Evolutionary conservation across 2,329 filamentous ascomycete genomes (phyloP).

Genomic region (Aphanoascus verrucosus): DNA sequence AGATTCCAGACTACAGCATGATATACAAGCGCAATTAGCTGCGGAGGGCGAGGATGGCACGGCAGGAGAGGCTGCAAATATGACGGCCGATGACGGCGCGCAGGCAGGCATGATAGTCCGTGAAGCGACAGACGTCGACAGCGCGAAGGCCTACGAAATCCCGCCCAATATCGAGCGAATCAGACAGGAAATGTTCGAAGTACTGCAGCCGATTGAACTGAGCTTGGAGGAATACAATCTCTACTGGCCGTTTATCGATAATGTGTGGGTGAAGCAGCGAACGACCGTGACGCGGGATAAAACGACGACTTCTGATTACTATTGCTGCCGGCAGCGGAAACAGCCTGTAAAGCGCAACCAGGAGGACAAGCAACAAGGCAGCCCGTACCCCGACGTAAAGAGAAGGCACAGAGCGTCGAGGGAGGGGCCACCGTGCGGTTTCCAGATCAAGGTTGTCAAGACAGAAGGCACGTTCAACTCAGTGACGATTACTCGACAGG

Average conservation of each 20-base stretch:
- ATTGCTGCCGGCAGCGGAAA: constrained; percentile 38
- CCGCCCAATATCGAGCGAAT: constrained; percentile 36
- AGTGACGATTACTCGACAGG: constrained; percentile 35
- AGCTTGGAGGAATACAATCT: constrained; percentile 37
- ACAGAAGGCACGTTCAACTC: constrained; percentile 36
- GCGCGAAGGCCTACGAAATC: constrained; percentile 23
- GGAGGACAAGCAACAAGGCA: constrained; percentile 4
- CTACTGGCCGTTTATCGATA: constrained; percentile 42
- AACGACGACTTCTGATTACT: constrained; percentile 37
- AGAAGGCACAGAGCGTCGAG: constrained; percentile 36
- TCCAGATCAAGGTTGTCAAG: constrained; percentile 39
- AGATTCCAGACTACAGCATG: constrained; percentile 15
- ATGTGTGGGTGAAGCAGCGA: constrained; percentile 42
- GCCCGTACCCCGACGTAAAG: constrained; percentile 37
- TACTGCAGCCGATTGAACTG: constrained; percentile 39
- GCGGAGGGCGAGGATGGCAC: constrained; percentile 9
- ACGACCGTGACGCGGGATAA: constrained; percentile 34
- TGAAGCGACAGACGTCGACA: neutral
- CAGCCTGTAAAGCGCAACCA: constrained; percentile 25
- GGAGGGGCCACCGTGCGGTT: constrained; percentile 39
- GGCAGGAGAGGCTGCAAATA: neutral
- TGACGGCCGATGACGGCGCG: neutral
- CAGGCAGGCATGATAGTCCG: neutral
- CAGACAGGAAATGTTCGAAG: constrained; percentile 36
- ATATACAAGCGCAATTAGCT: constrained; percentile 17